A percentile compares a stretch with the other conserved stretches of the same genome.
These are phyloP conservation scores for Mucor plumbeus DNA, from an alignment of 371 early-diverging fungal genomes.

Conservation along the genomic window DNA sequence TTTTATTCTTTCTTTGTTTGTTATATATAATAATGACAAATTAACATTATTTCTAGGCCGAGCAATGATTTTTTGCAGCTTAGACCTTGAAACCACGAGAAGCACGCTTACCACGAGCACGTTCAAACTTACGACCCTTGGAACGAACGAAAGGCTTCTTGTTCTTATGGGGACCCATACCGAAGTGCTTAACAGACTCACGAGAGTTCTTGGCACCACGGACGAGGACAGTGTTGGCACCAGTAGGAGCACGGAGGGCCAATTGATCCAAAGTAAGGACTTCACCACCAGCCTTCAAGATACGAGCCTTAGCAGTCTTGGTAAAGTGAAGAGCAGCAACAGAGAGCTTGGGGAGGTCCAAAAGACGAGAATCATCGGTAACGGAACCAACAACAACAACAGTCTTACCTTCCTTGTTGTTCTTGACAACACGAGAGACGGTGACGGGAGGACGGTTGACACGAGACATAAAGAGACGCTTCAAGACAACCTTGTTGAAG, in stretches of 20 bases:
- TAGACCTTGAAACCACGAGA: conserved; percentile 89
- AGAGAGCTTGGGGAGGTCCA: conserved; percentile 94
- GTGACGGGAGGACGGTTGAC: conserved; percentile 96
- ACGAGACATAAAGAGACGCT: conserved; percentile 97
- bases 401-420: conserved; percentile 80
- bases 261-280: conserved; percentile 97
- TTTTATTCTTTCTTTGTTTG: conserved; percentile 5
- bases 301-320: conserved; percentile 94
- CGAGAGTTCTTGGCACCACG: conserved; percentile 88
- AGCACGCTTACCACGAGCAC: conserved; percentile 96
- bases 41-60: conserved; percentile 2
- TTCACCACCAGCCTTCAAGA: conserved; percentile 98
- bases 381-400: conserved; percentile 94
- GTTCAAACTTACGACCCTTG: conserved; percentile 98
- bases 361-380: conserved; percentile 94
- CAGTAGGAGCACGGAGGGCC: conserved; percentile 96
- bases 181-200: conserved; percentile 93
- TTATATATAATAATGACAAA: neutral
- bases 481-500: conserved; percentile 98
- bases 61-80: conserved; percentile 19
- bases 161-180: conserved; percentile 72
- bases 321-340: conserved; percentile 94
- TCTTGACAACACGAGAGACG: conserved; percentile 84
- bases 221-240: conserved; percentile 93
- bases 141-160: conserved; percentile 90